phyloP scores from a whole-genome alignment of 768 basidiomycete species.

The Mycena epipterygia region DNA sequence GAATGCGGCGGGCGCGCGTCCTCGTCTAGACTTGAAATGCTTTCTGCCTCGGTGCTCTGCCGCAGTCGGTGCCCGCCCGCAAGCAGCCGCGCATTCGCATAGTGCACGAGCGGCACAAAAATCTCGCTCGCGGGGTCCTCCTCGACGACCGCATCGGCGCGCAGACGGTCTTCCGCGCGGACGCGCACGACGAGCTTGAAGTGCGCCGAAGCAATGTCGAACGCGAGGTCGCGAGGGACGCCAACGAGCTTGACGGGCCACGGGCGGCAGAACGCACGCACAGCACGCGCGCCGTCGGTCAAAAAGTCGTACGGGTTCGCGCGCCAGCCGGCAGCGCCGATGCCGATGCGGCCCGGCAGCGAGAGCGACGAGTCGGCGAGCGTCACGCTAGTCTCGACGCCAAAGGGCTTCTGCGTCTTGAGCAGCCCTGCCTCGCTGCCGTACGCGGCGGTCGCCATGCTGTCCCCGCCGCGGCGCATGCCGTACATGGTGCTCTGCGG shows the following conservation, averaged over 20 bases:
- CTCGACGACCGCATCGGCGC: slow-evolving; percentile 36
- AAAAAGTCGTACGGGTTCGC: slow-evolving; percentile 78
- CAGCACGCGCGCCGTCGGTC: slow-evolving; percentile 88
- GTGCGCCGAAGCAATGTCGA: slow-evolving; percentile 78
- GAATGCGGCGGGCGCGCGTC: background rate
- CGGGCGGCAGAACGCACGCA: slow-evolving; percentile 88
- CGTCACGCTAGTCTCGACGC: slow-evolving; percentile 23
- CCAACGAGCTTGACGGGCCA: slow-evolving; percentile 87
- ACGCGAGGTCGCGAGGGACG: slow-evolving; percentile 71
- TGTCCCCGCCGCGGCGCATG: slow-evolving; percentile 6
- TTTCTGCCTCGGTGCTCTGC: slow-evolving; percentile 28
- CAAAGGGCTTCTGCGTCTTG: slow-evolving; percentile 29
- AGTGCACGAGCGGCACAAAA: slow-evolving; percentile 92
- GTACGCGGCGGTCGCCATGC: slow-evolving; percentile 18
- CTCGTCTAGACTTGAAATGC: slow-evolving; percentile 24
- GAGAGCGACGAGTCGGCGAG: slow-evolving; percentile 52
- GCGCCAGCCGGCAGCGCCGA: slow-evolving; percentile 47
- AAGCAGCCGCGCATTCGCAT: slow-evolving; percentile 63
- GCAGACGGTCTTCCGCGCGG: slow-evolving; percentile 64
- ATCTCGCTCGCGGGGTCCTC: slow-evolving; percentile 84
- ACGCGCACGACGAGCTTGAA: slow-evolving; percentile 83
- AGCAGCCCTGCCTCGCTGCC: slow-evolving; percentile 32
- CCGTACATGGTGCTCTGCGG: slow-evolving; percentile 38
- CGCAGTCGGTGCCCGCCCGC: slow-evolving; percentile 30
- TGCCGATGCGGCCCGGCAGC: slow-evolving; percentile 45